These are phyloP conservation scores for Aspergillus fumigatiaffinis DNA, from an alignment of 2,329 filamentous ascomycete species.

Conservation along the genomic window DNA sequence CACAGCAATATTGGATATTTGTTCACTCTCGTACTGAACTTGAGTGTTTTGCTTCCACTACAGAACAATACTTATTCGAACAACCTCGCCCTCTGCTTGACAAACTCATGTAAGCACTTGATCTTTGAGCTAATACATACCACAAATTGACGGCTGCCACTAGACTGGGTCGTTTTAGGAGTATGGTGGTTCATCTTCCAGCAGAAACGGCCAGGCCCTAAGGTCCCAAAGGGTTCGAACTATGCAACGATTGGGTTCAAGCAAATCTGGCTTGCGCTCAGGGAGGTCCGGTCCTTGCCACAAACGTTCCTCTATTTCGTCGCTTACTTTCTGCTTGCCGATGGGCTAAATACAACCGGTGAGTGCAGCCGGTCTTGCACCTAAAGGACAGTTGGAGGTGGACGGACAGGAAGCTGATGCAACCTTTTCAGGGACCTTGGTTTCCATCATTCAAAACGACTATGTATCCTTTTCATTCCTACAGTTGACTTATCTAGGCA, in stretches of 20 bases:
- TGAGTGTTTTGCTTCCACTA: slow-evolving; percentile 39
- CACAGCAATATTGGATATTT: slow-evolving; percentile 44
- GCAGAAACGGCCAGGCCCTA: slow-evolving; percentile 38
- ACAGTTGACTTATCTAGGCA: slow-evolving; percentile 40
- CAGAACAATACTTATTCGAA: slow-evolving; percentile 35
- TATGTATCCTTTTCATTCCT: slow-evolving; percentile 40
- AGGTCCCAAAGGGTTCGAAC: slow-evolving; percentile 37
- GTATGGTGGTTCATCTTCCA: slow-evolving; percentile 45
- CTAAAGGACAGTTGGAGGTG: background rate
- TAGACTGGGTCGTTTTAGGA: slow-evolving; percentile 41
- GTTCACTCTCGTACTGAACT: slow-evolving; percentile 36
- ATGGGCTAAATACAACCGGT: slow-evolving; percentile 41
- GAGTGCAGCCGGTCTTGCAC: background rate
- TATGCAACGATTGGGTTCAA: slow-evolving; percentile 42
- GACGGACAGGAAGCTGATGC: background rate
- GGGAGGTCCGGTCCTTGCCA: slow-evolving; percentile 36
- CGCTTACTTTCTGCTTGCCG: slow-evolving; percentile 42
- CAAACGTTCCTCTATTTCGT: slow-evolving; percentile 42
- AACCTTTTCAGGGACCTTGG: slow-evolving; percentile 25
- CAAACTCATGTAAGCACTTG: slow-evolving; percentile 40
- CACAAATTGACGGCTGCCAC: background rate
- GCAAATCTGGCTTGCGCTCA: slow-evolving; percentile 38
- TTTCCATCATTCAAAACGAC: slow-evolving; percentile 41
- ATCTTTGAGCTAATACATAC: background rate
- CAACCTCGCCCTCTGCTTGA: slow-evolving; percentile 39